These are phyloP conservation scores for Neonectria faginata DNA, from an alignment of 2,329 filamentous ascomycete genomes.

Conservation along the genomic window DNA sequence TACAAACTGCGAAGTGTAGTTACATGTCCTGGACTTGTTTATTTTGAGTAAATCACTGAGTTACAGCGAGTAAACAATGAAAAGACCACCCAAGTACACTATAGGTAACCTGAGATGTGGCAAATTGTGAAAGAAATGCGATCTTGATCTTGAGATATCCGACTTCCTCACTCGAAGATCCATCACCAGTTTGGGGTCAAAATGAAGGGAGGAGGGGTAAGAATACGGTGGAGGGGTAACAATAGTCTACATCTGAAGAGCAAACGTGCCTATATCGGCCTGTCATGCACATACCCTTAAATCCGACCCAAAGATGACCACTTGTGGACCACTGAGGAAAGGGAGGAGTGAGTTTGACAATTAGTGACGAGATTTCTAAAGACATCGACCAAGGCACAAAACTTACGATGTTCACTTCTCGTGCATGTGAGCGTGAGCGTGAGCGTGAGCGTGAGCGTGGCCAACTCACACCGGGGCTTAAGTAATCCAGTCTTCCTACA, in stretches of 20 bases:
- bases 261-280: not conserved
- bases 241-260: not conserved
- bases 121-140: not conserved
- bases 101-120: not conserved
- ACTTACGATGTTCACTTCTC: not conserved
- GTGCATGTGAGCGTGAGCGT: not conserved
- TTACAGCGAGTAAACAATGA: not conserved
- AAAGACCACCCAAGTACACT: not conserved
- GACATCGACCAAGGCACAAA: not conserved
- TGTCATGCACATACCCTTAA: not conserved
- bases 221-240: not conserved
- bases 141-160: too few relatives aligned
- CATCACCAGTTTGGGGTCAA: not conserved
- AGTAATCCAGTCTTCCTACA: conserved; percentile 28
- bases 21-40: not conserved
- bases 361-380: not conserved
- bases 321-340: not conserved
- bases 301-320: not conserved
- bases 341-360: not conserved
- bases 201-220: not conserved
- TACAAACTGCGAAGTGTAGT: not conserved
- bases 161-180: not conserved
- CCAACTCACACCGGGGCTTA: conserved; percentile 31
- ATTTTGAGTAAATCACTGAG: not conserved
- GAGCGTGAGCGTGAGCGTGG: not conserved